A percentile compares a stretch with the other conserved stretches of the same genome.
Evolutionary conservation across 306 rosid species (phyloP).

Genomic region (Cercis canadensis): DNA sequence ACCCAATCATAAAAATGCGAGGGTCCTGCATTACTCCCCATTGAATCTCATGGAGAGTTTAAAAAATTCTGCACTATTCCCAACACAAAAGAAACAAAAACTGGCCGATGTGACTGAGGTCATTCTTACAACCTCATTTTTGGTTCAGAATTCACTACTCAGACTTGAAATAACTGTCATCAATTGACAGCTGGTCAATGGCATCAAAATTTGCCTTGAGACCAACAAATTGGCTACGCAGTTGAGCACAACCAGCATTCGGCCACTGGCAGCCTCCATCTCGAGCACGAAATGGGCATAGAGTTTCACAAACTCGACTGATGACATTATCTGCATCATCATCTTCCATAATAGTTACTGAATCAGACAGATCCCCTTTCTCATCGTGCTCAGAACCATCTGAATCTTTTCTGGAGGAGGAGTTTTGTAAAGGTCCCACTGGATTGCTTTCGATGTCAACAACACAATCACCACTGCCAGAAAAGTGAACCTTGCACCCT

Average conservation of each 20-base stretch:
- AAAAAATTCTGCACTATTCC: conserved; percentile 34
- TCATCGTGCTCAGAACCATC: conserved; percentile 45
- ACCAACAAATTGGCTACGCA: conserved; percentile 86
- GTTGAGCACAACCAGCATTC: conserved; percentile 82
- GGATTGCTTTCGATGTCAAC: conserved; percentile 69
- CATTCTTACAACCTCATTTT: conserved; percentile 4
- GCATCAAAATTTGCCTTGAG: conserved; percentile 94
- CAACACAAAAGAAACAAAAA: conserved; percentile 37
- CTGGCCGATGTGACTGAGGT: conserved; percentile 17
- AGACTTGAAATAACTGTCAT: conserved; percentile 80
- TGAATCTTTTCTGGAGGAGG: conserved; percentile 52
- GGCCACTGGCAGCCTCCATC: conserved; percentile 96
- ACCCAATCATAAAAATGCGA: conserved; percentile 45
- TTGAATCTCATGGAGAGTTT: conserved; percentile 16
- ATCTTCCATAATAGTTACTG: conserved; percentile 49
- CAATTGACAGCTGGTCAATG: conserved; percentile 75
- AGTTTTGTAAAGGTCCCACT: conserved; percentile 45
- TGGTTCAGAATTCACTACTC: conserved; percentile 39
- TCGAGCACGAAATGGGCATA: conserved; percentile 73
- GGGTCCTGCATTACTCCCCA: conserved; percentile 35
- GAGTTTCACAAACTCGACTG: conserved; percentile 66
- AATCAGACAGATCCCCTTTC: conserved; percentile 55
- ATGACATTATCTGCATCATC: conserved; percentile 50
- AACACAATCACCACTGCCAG: conserved; percentile 71
- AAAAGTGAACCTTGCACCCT: conserved; percentile 83